phyloP scores from a whole-genome alignment of 2,329 filamentous ascomycete species.

The Penicillium sp. region DNA sequence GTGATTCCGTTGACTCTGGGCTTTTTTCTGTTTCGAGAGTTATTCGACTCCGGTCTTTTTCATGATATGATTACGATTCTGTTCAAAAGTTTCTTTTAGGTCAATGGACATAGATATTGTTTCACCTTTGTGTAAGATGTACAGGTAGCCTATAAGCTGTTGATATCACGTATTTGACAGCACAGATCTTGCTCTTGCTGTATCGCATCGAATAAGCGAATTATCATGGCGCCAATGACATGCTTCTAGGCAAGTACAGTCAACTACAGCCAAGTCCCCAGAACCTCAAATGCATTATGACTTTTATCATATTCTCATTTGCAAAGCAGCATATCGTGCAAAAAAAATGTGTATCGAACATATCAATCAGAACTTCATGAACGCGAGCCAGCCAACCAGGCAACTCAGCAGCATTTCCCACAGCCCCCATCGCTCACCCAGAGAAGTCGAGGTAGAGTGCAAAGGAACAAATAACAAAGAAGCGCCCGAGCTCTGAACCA shows the following conservation, averaged over 20 bases:
- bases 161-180: background rate
- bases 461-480: background rate
- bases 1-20: constrained; percentile 12
- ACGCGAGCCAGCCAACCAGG: background rate
- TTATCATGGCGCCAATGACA: background rate
- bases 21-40: constrained; percentile 5
- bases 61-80: constrained; percentile 13
- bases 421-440: background rate
- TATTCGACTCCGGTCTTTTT: background rate
- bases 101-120: constrained; percentile 11
- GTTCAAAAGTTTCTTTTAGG: constrained; percentile 11
- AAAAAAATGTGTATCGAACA: constrained; percentile 8
- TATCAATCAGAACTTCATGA: constrained; percentile 12
- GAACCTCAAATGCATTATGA: background rate
- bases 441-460: background rate
- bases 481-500: background rate
- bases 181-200: background rate
- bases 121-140: background rate
- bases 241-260: background rate
- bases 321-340: background rate
- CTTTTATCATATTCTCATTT: constrained; percentile 3
- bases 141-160: background rate
- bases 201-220: background rate
- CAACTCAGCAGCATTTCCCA: constrained; percentile 4
- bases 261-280: background rate